These are phyloP conservation scores for Boletus rufocinnamomeus DNA, from an alignment of 768 basidiomycete species.

Conservation along the genomic window DNA sequence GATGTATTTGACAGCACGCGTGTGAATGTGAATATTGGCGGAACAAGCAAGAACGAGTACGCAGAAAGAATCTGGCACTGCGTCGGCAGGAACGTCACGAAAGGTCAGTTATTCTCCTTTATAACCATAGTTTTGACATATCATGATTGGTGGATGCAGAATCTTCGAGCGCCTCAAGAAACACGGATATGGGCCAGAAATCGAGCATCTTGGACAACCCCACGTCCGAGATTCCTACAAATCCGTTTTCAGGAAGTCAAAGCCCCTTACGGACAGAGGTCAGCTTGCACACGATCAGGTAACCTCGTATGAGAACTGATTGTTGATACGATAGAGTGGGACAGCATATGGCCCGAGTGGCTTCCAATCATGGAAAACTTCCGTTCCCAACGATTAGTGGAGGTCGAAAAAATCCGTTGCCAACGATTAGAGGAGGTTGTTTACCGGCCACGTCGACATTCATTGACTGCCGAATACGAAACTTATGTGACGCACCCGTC, in stretches of 20 bases:
- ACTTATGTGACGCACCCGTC: neutral
- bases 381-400: neutral
- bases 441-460: conserved; percentile 1
- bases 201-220: neutral
- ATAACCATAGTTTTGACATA: neutral
- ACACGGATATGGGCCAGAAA: neutral
- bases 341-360: neutral
- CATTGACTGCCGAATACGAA: neutral
- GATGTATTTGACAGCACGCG: neutral
- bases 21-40: neutral
- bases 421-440: neutral
- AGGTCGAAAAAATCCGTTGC: too few species aligned
- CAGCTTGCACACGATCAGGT: neutral
- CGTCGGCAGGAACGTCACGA: neutral
- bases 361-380: neutral
- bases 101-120: neutral
- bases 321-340: neutral
- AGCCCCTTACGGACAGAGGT: neutral
- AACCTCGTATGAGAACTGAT: neutral
- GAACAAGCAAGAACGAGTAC: neutral
- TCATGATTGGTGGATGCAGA: neutral
- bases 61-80: neutral
- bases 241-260: neutral
- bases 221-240: neutral
- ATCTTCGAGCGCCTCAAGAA: neutral